Percentiles rank a stretch among this genome's conserved stretches.
Conservation (phyloP, 768 basidiomycete species). For the Tricholoma bakamatsutake region DNA sequence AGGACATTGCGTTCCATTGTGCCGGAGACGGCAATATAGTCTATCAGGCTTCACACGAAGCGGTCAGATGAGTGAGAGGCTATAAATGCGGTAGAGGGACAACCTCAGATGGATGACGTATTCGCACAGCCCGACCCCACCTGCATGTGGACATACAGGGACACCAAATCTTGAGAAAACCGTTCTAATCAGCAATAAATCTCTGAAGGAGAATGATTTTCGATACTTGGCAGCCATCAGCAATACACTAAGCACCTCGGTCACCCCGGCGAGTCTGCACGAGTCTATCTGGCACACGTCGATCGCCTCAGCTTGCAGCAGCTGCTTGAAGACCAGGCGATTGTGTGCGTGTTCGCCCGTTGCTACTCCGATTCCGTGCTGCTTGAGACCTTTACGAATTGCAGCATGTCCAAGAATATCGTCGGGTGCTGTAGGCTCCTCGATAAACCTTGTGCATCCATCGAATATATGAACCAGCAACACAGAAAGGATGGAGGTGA, state of each 20-base stretch:
- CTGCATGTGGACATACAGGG: slow-evolving; percentile 90
- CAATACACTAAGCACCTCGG: slow-evolving; percentile 85
- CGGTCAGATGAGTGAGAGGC: neutral
- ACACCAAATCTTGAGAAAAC: slow-evolving; percentile 58
- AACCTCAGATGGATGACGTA: slow-evolving; percentile 82
- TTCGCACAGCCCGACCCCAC: slow-evolving; percentile 91
- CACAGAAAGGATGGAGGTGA: neutral
- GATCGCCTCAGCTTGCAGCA: slow-evolving; percentile 86
- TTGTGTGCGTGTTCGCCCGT: slow-evolving; percentile 96
- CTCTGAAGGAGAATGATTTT: neutral
- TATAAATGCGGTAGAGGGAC: neutral
- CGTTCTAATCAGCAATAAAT: neutral
- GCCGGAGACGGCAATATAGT: slow-evolving; percentile 89
- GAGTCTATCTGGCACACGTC: slow-evolving; percentile 96
- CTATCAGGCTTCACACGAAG: slow-evolving; percentile 57
- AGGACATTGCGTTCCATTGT: slow-evolving; percentile 93
- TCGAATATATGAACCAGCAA: neutral
- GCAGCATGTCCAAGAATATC: slow-evolving; percentile 83
- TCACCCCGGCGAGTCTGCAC: slow-evolving; percentile 89
- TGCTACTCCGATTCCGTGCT: slow-evolving; percentile 81
- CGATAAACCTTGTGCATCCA: slow-evolving; percentile 64
- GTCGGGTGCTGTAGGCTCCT: slow-evolving; percentile 90
- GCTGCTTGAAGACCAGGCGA: slow-evolving; percentile 92
- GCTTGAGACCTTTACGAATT: slow-evolving; percentile 72
- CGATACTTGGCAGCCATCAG: slow-evolving; percentile 84